Conservation (phyloP, 352 stramenopile species). For the Phytophthora boehmeriae region DNA sequence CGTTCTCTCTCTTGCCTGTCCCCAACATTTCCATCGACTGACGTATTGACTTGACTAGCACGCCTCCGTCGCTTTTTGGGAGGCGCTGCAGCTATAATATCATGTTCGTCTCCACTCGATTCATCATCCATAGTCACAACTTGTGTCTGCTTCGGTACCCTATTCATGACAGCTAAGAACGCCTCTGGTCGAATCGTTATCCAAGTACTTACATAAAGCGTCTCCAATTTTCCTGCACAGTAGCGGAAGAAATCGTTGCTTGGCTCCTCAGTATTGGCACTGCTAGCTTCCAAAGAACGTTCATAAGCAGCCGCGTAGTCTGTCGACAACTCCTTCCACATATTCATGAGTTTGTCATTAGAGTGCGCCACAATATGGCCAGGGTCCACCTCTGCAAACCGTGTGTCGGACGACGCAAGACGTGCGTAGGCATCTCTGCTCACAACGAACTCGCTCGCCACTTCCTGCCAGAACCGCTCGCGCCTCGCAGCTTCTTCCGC, state of each 20-base stretch:
- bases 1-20: background rate
- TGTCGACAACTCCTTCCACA: constrained; percentile 2
- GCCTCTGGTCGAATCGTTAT: constrained; percentile 1
- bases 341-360: background rate
- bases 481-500: too few species aligned
- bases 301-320: constrained; percentile 1
- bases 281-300: background rate
- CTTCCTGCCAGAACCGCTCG: background rate
- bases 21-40: background rate
- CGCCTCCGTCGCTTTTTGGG: background rate
- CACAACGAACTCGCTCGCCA: background rate
- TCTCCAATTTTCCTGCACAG: constrained; percentile 3
- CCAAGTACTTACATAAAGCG: constrained; percentile 8
- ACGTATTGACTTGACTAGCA: background rate
- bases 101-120: background rate
- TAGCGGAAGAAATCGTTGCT: background rate
- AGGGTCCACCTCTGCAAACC: background rate
- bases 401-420: background rate
- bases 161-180: constrained; percentile 4
- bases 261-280: too few species aligned
- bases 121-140: background rate
- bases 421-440: background rate
- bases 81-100: background rate
- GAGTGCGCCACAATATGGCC: background rate
- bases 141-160: background rate